Evolutionary conservation across 495 filamentous ascomycete species (phyloP), one percentile per base, ranked within the genome.

Genomic region (Cercophora newfieldiana): DNA sequence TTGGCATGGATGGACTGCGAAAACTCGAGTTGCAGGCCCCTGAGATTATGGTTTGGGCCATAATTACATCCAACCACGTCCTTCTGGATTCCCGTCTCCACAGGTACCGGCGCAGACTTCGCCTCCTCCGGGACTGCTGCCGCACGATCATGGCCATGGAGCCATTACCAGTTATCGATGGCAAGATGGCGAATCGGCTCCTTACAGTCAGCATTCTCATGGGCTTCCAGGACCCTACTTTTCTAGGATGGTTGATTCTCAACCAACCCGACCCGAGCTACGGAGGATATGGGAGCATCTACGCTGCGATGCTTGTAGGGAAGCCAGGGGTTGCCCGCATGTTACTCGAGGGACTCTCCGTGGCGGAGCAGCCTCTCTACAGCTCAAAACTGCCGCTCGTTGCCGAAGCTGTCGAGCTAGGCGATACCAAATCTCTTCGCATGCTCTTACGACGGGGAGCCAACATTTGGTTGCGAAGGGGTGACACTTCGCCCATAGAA

Each of bases 1-100:
- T 51, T 16, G 48, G 48, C 18, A 51, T 51, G 18, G 48, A 51
- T 16, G 3, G 21, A 6, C 18, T 51, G 18, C 48, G 5, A 6
- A 21, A 6, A 16, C 8, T 56, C 7, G 5, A 6, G 6, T 7
- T 24, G 3, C 3, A 56, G 18, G 53, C 53, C 22, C 53, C 53
- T 24, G 53, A 56, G 19, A 56, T 56, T 6, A 56, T 56, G 53
- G 21, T 56, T 21, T 56, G 53, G 53, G 53, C 53, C 53, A 56
- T 56, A 18, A 26, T 56, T 16, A 56, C 53, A 4, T 56, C 53
- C 8, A 24, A 56, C 25, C 53, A 56, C 22, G 22, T 18, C 6
- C 22, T 56, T 6, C 25, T 56, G 19, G 53, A 56, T 24, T 7
- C 53, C 18, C 53, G 8, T 24, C 25, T 56, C 7, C 10, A 3